A percentile compares a stretch with the other conserved stretches of the same genome.
These are phyloP conservation scores for Fraxinus quadrangulata DNA, from an alignment of 257 asterid genomes.

Conservation along the genomic window DNA sequence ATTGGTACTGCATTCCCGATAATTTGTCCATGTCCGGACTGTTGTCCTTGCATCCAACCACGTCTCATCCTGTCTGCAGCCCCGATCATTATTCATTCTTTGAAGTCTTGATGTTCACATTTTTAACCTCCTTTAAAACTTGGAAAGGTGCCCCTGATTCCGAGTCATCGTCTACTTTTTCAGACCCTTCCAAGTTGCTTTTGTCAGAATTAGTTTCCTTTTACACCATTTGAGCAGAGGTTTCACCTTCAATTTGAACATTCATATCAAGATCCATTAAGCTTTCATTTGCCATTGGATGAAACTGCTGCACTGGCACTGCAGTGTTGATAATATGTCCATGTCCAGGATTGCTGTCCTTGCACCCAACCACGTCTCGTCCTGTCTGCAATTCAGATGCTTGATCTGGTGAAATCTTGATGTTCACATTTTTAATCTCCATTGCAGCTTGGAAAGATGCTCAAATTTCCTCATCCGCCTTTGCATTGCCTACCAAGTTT, in stretches of 20 bases:
- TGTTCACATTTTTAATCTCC: conserved; percentile 28
- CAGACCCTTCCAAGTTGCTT: conserved; percentile 23
- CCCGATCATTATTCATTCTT: conserved; percentile 31
- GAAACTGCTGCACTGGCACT: conserved; percentile 23
- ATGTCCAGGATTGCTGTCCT: neutral
- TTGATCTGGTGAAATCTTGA: conserved; percentile 23
- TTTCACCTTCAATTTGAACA: conserved; percentile 32
- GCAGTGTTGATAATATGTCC: conserved; percentile 31
- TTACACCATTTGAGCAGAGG: conserved; percentile 15
- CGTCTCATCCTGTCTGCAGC: conserved; percentile 20
- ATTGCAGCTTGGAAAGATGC: conserved; percentile 26
- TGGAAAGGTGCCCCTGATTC: conserved; percentile 25
- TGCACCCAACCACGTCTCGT: conserved; percentile 6
- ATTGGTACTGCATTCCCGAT: conserved; percentile 16
- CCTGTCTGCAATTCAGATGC: conserved; percentile 36
- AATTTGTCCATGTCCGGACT: conserved; percentile 45
- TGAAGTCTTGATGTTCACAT: conserved; percentile 39
- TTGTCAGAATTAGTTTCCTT: conserved; percentile 21
- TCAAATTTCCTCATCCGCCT: conserved; percentile 22
- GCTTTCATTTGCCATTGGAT: conserved; percentile 18
- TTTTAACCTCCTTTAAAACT: conserved; percentile 30
- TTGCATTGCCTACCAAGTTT: conserved; percentile 32
- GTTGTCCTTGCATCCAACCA: conserved; percentile 38
- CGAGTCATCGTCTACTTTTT: conserved; percentile 11
- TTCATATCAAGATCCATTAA: conserved; percentile 32